Evolutionary conservation across 208 protist genomes (phyloP), one percentile per base, ranked within the genome.

Genomic region (Leishmania aethiopica): DNA sequence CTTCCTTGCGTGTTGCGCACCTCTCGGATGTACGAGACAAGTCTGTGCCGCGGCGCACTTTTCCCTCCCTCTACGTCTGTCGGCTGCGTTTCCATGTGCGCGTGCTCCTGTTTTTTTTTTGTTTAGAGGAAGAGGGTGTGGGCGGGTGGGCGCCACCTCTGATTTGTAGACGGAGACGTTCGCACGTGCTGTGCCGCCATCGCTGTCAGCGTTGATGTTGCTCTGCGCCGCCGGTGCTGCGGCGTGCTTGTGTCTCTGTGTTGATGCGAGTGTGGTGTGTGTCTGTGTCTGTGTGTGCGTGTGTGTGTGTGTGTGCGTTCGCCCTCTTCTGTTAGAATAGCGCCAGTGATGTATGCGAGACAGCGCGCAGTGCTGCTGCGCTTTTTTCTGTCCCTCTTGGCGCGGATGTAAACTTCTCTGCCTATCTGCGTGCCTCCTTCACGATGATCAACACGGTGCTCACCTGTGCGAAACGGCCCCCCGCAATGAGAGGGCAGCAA

Each of bases 11-110:
- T 6, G 3, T 47, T 53, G 70, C 22, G 2, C 70, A 45, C 70
- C 70, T 28, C 75, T 67, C 79, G 76, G 67, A 79, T 60, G 25
- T 83, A 35, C 69, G 35, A 75, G 40, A 53, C 10, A 37, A 55
- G 51, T 55, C 17, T 55, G 40, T 88, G 15, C 15, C 35, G 47
- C 55, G 3, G 0, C 37, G 2, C 42, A 53, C 42, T 8, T 4
- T 8, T 8, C 42, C 22, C 28, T 25, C 37, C 8, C 25, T 37
- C n/a, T 49, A 37, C 1, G 6, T 35, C 66, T 10, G 1, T 35
- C 15, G n/a, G 32, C 19, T 69, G n/a, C 15, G 64, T 25, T 25
- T 42, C n/a, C 64, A 40, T 69, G 4, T 45, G 25, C 32, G 25
- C 37, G 11, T 42, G 22, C 13, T 8, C 60, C 42, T 45, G 5